These are phyloP conservation scores for Solanum medicagineum DNA, from an alignment of 257 asterid species.

Conservation along the genomic window DNA sequence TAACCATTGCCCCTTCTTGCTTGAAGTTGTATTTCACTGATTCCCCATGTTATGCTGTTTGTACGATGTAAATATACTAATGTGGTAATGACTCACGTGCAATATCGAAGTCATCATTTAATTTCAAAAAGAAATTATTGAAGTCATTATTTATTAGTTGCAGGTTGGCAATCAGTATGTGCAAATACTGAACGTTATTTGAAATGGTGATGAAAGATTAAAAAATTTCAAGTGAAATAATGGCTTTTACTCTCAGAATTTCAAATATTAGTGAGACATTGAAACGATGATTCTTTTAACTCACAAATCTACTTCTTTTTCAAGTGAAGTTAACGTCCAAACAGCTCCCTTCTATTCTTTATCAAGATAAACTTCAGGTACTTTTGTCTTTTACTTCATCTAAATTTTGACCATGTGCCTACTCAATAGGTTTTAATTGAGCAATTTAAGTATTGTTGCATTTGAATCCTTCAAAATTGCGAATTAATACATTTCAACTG, in stretches of 20 bases:
- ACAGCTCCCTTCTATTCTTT: background rate
- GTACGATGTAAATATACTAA: background rate
- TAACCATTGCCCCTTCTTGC: background rate
- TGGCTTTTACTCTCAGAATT: background rate
- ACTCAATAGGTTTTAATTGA: background rate
- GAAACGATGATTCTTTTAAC: background rate
- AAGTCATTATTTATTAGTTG: background rate
- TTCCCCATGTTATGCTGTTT: background rate
- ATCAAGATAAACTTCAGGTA: background rate
- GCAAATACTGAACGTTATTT: background rate
- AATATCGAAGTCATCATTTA: background rate
- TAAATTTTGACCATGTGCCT: background rate
- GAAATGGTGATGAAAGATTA: background rate
- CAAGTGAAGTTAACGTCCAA: background rate
- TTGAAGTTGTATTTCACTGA: background rate
- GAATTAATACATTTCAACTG: background rate
- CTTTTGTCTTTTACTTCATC: background rate
- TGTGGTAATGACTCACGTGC: background rate
- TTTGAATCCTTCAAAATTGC: background rate
- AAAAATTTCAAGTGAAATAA: background rate
- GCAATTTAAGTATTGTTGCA: background rate
- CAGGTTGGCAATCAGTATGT: background rate
- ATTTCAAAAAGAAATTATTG: background rate
- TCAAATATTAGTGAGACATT: background rate
- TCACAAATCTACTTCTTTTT: background rate